Conservation (phyloP, 129 eudicot species). For the Centrapalus pauciflorus region DNA sequence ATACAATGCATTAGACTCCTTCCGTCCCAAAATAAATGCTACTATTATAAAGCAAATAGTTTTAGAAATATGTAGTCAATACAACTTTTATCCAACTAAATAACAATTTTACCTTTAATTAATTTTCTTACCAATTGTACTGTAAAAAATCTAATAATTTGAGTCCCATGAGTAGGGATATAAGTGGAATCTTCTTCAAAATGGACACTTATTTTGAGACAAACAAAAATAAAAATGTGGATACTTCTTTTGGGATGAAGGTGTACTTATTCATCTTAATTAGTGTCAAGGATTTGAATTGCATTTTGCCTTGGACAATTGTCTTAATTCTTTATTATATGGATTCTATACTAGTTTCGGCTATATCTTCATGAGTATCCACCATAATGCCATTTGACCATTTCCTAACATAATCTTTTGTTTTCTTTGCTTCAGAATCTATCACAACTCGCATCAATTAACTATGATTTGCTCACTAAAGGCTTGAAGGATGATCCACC, state of each 20-base stretch:
- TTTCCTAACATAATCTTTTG: not conserved
- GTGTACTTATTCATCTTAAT: not conserved
- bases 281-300: not conserved
- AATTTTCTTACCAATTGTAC: no score
- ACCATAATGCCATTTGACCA: no score
- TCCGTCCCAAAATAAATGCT: no score
- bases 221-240: not conserved
- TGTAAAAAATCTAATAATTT: no score
- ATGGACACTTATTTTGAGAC: no score
- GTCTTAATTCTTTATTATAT: not conserved
- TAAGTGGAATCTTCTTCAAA: no score
- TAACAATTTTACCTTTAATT: no score
- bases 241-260: not conserved
- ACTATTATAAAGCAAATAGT: no score
- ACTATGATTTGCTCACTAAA: conserved; percentile 82
- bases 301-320: not conserved
- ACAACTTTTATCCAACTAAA: no score
- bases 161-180: no score
- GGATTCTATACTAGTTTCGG: not conserved
- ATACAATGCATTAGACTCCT: no score
- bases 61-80: no score
- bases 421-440: conserved; percentile 55
- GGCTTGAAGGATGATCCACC: conserved; percentile 84
- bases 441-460: conserved; percentile 94
- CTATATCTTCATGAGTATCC: not conserved